Base-by-base conservation (phyloP, 441 rosid genomes). In the Raphanus hybrid region DNA sequence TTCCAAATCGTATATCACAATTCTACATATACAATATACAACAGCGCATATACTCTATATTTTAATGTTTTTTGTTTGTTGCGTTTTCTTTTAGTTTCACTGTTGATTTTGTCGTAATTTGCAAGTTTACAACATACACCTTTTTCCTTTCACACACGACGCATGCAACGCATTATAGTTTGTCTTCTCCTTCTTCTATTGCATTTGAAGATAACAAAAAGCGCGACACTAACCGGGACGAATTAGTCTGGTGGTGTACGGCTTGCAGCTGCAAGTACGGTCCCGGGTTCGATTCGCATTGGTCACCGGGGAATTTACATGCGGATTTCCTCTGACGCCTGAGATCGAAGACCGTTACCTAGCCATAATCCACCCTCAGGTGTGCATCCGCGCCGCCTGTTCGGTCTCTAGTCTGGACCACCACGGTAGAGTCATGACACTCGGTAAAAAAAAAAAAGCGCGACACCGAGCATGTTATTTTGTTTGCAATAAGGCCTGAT, bases 1-100 rank as follows among this genome's bases (percentile, higher is more conserved):
- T 18, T 58, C 32, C 32, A 58, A 37, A 59, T 59, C 64, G 64
- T 59, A 26, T 59, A 58, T 10, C 63, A 60, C 37, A 60, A 26
- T 5, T 26, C 35, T 59, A 59, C 27, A 27, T 14, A 5, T 14
- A n/a, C 3, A 0, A 4, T 1, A 12, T 10, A 58, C 12, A 12
- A 10, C 34, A 58, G 14, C 63, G 14, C 29, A 55, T 55, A 58
- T 23, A 37, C 26, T 29, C 4, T 29, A 29, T 37, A 37, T 23
- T 4, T 58, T 3, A 20, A 26, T 60, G 9, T 29, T 60, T 27
- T 45, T 45, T 23, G 26, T 45, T n/a, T 45, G 14, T 60, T 32
- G 41, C 64, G 39, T 60, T 27, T 12, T 60, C 39, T 29, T 12
- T 61, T 29, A 60, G 64, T n/a, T 12, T 60, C 16, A 26, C 37